Base-by-base conservation (phyloP, 2,329 filamentous ascomycete species). In the Didymella sp. region DNA sequence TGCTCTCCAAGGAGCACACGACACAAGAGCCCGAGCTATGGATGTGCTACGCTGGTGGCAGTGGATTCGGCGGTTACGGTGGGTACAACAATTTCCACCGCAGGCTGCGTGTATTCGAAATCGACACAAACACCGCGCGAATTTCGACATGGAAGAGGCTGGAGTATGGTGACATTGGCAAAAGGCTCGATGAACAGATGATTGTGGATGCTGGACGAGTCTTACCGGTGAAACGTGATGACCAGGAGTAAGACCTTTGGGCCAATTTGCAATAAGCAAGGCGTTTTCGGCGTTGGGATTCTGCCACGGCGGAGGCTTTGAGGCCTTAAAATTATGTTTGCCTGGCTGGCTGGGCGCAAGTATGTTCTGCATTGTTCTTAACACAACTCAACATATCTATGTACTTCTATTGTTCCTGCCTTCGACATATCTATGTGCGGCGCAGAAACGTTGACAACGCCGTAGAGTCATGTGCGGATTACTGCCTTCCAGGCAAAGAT, bases 41-140 rank as follows among this genome's bases (percentile, higher is more conserved):
- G 95, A 96, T 99, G 93, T 99, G 95, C 80, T 98, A 98, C 76
- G 94, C 88, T 8, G 95, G 95, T 28, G 95, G 90, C 24, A 86
- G 88, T 25, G 95, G 95, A 1, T 96, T 99, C 68, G 95, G 95
- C 52, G 95, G 95, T 0, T 99, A 99, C 73, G 95, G 90, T 19
- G 93, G 94, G 6, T 98, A 97, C 73, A 88, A 88, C 38, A 89
- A 89, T 4, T 98, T 90, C 73, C 84, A 93, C 69, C 89, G 95
- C 24, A 87, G 92, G 27, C 84, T 97, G 50, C 85, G 95, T 44
- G 84, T 99, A 40, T 99, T 95, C 73, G 94, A 98, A 67, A 86
- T 99, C 47, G 94, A 99, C 75, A 91, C 93, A 78, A 96, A 96
- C 71, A 87, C 91, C 58, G 94, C 90, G 7, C 86, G 91, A 43